Evolutionary conservation across 768 basidiomycete species (phyloP), one percentile per base, ranked within the genome.

Genomic region (Harrya chromipes): DNA sequence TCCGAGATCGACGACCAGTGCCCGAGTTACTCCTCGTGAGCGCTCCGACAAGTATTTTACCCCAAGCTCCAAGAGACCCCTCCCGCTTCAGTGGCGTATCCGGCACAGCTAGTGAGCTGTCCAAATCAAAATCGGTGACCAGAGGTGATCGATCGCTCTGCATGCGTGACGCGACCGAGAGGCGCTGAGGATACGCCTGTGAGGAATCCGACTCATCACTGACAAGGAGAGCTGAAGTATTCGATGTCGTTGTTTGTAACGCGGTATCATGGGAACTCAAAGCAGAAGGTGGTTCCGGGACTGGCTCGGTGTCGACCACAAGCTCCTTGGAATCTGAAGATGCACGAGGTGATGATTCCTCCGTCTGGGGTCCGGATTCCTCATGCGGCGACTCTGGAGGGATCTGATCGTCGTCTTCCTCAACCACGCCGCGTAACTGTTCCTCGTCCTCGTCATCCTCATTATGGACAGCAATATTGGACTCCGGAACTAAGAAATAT

Each of bases 1-100:
- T 83, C 35, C 90, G 83, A 44, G 88, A 90, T 42, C 89, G 83
- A 57, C 87, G 80, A 8, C 89, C 88, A 45, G 70, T 76, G 44
- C 75, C 78, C 37, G 88, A 88, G 31, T 75, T 79, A 23, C 82
- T 80, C 53, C 86, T 74, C 31, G 77, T 76, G 56, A 92, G 81
- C 0, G 84, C 79, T 47, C 72, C 78, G 58, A 85, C 85, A 44
- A 91, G 42, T 38, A 62, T 72, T 63, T 81, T 87, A 53, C 86
- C 81, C 89, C 87, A 91, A 29, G 82, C 70, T 36, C 77, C 74
- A 14, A 78, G 76, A 19, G 73, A 70, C 13, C 71, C 71, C 41
- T 88, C 87, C 19, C 82, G 79, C 61, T 87, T 88, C 11, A 77
- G 68, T 3, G 78, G 71, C 33, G 68, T 63, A 47, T 79, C 81